Percentiles rank a stretch among this genome's conserved stretches.
Evolutionary conservation across 2,329 filamentous ascomycete species (phyloP).

Genomic region (Fusarium sp.): DNA sequence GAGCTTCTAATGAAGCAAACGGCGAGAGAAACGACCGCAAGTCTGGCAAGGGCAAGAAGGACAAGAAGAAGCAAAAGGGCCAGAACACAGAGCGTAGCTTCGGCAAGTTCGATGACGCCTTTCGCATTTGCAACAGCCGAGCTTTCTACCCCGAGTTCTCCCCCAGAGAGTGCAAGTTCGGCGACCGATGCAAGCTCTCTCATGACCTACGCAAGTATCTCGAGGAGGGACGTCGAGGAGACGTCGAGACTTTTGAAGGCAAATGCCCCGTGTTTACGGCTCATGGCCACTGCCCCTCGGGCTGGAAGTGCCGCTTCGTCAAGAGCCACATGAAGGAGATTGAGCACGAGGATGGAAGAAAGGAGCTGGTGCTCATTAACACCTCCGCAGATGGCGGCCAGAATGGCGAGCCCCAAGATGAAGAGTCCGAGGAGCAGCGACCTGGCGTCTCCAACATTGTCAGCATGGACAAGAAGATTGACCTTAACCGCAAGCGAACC

Average conservation of each 20-base stretch:
- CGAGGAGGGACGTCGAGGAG: slow-evolving; percentile 81
- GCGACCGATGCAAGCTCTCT: slow-evolving; percentile 82
- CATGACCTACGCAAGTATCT: slow-evolving; percentile 91
- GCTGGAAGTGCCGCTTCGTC: slow-evolving; percentile 96
- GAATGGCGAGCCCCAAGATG: slow-evolving; percentile 48
- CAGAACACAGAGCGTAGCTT: slow-evolving; percentile 89
- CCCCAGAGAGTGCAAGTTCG: slow-evolving; percentile 80
- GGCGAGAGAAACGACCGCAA: slow-evolving; percentile 70
- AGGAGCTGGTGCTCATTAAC: slow-evolving; percentile 78
- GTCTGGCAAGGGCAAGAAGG: slow-evolving; percentile 50
- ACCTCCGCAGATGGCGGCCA: slow-evolving; percentile 43
- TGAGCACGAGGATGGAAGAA: slow-evolving; percentile 80
- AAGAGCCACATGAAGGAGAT: slow-evolving; percentile 87
- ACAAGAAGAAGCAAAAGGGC: slow-evolving; percentile 64
- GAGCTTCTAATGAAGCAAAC: slow-evolving; percentile 49
- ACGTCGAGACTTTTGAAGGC: slow-evolving; percentile 80
- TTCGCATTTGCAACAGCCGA: slow-evolving; percentile 82
- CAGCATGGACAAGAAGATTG: slow-evolving; percentile 75
- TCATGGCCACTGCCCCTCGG: slow-evolving; percentile 81
- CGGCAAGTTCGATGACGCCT: slow-evolving; percentile 80
- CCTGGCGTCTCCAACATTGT: slow-evolving; percentile 83
- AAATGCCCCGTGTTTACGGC: slow-evolving; percentile 85
- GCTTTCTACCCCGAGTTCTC: slow-evolving; percentile 83
- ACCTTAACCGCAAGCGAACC: slow-evolving; percentile 78
- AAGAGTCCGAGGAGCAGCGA: slow-evolving; percentile 63